phyloP scores from a whole-genome alignment of 768 basidiomycete genomes.

The Rhodotorula kratochvilovae region DNA sequence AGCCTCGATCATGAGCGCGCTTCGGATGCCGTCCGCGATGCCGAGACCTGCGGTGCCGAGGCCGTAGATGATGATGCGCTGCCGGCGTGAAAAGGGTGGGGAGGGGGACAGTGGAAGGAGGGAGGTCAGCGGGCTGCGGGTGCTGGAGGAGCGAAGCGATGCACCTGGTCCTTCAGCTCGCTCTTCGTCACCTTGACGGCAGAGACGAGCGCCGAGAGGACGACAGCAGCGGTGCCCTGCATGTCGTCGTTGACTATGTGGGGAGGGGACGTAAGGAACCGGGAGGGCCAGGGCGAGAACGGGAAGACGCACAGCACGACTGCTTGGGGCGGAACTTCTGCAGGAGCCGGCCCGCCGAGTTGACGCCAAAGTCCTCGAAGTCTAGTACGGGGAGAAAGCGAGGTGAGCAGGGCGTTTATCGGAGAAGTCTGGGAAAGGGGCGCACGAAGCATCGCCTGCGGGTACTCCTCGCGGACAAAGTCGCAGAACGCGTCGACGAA shows the following conservation, averaged over 20 bases:
- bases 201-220: slow-evolving; percentile 64
- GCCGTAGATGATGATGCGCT: slow-evolving; percentile 1
- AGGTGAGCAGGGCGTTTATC: slow-evolving; percentile 50
- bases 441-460: slow-evolving; percentile 24
- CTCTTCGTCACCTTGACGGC: slow-evolving; percentile 64
- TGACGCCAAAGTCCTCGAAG: slow-evolving; percentile 55
- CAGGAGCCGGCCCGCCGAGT: slow-evolving; percentile 25
- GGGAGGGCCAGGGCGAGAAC: slow-evolving; percentile 39
- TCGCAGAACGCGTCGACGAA: slow-evolving; percentile 66
- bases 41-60: slow-evolving; percentile 69
- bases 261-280: neutral
- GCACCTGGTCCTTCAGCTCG: slow-evolving; percentile 63
- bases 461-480: slow-evolving; percentile 34
- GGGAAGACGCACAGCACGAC: slow-evolving; percentile 28
- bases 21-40: slow-evolving; percentile 68
- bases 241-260: slow-evolving; percentile 71
- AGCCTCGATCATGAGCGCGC: slow-evolving; percentile 60
- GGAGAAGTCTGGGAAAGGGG: neutral
- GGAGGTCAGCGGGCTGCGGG: too few relatives aligned
- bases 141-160: too few relatives aligned
- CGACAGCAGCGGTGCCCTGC: slow-evolving; percentile 72
- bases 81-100: too few relatives aligned
- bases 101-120: too few relatives aligned
- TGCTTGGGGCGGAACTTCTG: slow-evolving; percentile 62
- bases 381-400: slow-evolving; percentile 50